Conservation (phyloP, 2,329 filamentous ascomycete species). For the Aureobasidium sp. region DNA sequence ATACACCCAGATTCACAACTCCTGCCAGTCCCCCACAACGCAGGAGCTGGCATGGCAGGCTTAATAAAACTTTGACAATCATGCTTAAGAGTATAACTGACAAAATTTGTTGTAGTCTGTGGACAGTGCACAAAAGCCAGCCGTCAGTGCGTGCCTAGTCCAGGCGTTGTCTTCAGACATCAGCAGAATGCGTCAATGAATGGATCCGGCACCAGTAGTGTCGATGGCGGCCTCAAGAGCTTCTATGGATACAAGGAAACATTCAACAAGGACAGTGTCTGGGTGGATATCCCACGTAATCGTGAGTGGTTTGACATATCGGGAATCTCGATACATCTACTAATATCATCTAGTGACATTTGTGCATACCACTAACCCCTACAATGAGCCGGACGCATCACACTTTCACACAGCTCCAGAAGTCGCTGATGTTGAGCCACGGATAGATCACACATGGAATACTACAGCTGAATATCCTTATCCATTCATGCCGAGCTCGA, state of each 20-base stretch:
- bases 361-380: constrained; percentile 53
- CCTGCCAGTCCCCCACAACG: no score
- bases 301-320: constrained; percentile 28
- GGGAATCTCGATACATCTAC: not conserved
- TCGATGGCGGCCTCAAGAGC: constrained; percentile 43
- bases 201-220: constrained; percentile 33
- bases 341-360: constrained; percentile 43
- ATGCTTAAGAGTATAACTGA: not conserved
- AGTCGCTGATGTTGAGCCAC: not conserved
- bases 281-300: constrained; percentile 53
- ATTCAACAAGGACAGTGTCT: constrained; percentile 51
- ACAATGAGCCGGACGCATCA: constrained; percentile 36
- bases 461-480: not conserved
- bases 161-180: constrained; percentile 57
- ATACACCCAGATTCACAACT: no score
- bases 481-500: constrained; percentile 16
- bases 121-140: constrained; percentile 53
- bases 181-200: constrained; percentile 64
- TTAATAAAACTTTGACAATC: not conserved
- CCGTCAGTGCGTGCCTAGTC: constrained; percentile 51
- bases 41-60: not conserved
- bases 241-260: constrained; percentile 61
- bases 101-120: constrained; percentile 27
- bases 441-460: not conserved
- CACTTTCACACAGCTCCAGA: not conserved